These are phyloP conservation scores for Quercus lobata DNA, from an alignment of 331 rosid species.

Conservation along the genomic window DNA sequence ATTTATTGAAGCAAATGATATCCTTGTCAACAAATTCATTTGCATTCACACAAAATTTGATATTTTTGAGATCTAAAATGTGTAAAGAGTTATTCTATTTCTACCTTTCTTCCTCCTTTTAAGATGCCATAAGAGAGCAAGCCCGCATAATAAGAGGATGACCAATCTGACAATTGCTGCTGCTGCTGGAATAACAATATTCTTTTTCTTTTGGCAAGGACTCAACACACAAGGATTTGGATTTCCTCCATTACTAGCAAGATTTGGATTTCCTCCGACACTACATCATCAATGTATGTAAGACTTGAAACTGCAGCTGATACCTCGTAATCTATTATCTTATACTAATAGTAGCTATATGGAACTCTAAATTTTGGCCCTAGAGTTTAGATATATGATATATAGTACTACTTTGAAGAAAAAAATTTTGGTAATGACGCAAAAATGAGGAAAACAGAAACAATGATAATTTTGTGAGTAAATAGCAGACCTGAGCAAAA, in stretches of 20 bases:
- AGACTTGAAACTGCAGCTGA: not conserved
- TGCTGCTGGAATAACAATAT: constrained; percentile 30
- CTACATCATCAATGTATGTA: not conserved
- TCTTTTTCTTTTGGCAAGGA: constrained; percentile 32
- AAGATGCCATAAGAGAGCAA: not conserved
- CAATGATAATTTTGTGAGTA: not conserved
- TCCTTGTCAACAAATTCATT: no score
- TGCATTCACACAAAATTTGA: not conserved
- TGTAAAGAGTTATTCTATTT: no score
- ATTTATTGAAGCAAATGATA: no score
- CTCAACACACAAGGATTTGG: constrained; percentile 29
- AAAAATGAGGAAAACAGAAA: not conserved
- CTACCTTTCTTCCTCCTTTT: constrained; percentile 7
- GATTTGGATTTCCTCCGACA: not conserved
- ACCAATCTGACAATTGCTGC: constrained; percentile 26
- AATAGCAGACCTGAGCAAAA: constrained; percentile 42
- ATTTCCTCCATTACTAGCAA: constrained; percentile 33
- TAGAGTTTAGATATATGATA: no score
- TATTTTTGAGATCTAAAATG: not conserved
- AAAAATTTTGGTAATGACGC: not conserved
- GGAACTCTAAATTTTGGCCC: no score
- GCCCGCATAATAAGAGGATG: not conserved
- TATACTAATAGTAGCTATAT: no score
- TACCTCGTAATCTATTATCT: not conserved
- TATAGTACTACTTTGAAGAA: not conserved